A percentile compares a stretch with the other conserved stretches of the same genome.
Evolutionary conservation across 202 grass and related monocot species (phyloP).

Genomic region (Setaria viridis): DNA sequence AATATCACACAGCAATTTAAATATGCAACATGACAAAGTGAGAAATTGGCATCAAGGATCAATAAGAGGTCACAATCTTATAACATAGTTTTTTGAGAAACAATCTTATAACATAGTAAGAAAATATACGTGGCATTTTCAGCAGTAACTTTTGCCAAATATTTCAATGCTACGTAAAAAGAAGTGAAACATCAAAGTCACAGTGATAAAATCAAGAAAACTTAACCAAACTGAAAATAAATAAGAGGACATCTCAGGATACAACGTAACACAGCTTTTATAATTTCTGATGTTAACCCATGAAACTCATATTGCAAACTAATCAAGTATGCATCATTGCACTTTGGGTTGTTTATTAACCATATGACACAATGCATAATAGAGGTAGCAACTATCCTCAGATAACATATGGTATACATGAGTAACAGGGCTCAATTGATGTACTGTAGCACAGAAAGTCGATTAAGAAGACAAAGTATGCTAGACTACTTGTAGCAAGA

Average conservation of each 20-base stretch:
- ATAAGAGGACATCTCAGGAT: slow-evolving; percentile 18
- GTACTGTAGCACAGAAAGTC: neutral
- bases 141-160: neutral
- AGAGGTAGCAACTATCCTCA: neutral
- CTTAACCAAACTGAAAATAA: neutral
- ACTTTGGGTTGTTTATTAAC: neutral
- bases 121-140: neutral
- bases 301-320: neutral
- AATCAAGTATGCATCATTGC: neutral
- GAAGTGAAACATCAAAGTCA: slow-evolving; percentile 2
- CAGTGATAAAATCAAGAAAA: slow-evolving; percentile 2
- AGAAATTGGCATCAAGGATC: slow-evolving; percentile 1
- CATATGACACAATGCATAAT: neutral
- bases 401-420: neutral
- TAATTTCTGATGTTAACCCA: neutral
- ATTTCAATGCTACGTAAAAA: slow-evolving; percentile 24
- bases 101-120: neutral
- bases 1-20: neutral
- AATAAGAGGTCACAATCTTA: neutral
- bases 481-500: neutral
- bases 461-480: neutral
- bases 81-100: neutral
- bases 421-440: neutral
- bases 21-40: neutral
- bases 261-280: slow-evolving; percentile 8